Conservation (phyloP, 139 green algal genomes). For the Chlorella vulgaris region DNA sequence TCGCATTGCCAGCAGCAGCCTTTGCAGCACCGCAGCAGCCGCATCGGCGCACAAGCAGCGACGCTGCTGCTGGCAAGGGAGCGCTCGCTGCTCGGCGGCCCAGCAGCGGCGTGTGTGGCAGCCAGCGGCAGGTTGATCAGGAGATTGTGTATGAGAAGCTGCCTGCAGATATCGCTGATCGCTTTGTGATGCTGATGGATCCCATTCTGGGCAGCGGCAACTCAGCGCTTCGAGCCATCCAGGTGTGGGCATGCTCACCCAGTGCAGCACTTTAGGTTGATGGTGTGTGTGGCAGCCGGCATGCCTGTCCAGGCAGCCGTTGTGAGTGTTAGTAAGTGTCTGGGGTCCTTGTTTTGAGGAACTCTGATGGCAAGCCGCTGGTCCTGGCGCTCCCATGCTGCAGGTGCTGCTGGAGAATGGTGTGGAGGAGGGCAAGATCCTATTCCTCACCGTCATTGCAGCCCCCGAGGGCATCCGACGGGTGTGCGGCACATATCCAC, state of each 20-base stretch:
- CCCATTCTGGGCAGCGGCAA: conserved; percentile 92
- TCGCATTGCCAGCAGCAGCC: conserved; percentile 13
- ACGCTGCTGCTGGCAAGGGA: not conserved
- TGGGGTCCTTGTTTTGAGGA: too few relatives aligned
- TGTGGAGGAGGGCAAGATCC: conserved; percentile 84
- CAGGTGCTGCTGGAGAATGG: conserved; percentile 85
- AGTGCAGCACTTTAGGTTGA: too few relatives aligned
- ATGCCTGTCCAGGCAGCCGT: too few relatives aligned
- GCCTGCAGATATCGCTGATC: conserved; percentile 89
- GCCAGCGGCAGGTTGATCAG: conserved; percentile 33
- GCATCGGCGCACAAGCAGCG: not conserved
- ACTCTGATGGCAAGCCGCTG: not conserved
- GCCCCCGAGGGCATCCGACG: conserved; percentile 89
- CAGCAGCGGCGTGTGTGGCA: not conserved
- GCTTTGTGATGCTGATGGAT: conserved; percentile 95
- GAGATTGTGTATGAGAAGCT: conserved; percentile 97
- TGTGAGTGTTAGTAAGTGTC: too few relatives aligned
- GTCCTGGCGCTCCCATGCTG: not conserved
- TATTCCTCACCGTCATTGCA: conserved; percentile 94
- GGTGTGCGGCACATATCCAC: conserved; percentile 75
- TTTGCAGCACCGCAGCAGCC: too few relatives aligned
- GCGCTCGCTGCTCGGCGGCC: not conserved
- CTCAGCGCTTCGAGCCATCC: conserved; percentile 73
- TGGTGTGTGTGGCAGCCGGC: too few relatives aligned
- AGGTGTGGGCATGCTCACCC: conserved; percentile 45